A percentile compares a stretch with the other conserved stretches of the same genome.
Conservation (phyloP, 2,329 filamentous ascomycete species). For the Paracamarosporium sp. region DNA sequence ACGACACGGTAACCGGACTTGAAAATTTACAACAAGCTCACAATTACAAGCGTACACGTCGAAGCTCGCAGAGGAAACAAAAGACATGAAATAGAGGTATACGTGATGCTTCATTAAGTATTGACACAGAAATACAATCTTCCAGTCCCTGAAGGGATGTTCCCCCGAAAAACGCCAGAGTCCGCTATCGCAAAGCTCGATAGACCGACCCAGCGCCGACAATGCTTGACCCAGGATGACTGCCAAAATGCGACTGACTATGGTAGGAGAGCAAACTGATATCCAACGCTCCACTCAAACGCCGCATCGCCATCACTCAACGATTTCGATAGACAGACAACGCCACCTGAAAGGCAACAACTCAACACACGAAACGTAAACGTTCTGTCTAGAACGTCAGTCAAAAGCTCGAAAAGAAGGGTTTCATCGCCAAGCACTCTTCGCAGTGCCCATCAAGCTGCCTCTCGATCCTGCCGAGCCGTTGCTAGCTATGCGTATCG, state of each 20-base stretch:
- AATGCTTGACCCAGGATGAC: conserved; percentile 1
- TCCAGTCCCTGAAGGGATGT: not conserved
- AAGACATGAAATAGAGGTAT: not conserved
- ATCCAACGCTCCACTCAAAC: conserved; percentile 2
- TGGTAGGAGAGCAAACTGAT: not conserved
- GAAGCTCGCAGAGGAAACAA: not conserved
- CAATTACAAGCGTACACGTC: not conserved
- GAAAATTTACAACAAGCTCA: not conserved
- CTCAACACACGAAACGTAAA: not conserved
- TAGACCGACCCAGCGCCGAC: not conserved
- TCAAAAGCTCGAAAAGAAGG: conserved; percentile 4
- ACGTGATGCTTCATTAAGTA: not conserved
- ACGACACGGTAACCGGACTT: not conserved
- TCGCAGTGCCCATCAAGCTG: conserved; percentile 36
- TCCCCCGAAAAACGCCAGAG: not conserved
- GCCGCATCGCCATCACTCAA: conserved; percentile 7
- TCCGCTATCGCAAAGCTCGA: not conserved
- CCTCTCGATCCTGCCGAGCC: conserved; percentile 33
- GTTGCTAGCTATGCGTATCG: conserved; percentile 41
- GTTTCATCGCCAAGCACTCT: conserved; percentile 45
- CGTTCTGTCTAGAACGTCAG: conserved; percentile 12
- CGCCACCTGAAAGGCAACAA: not conserved
- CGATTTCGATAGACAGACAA: conserved; percentile 1
- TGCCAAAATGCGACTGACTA: not conserved
- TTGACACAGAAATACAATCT: not conserved